Evolutionary conservation across 257 asterid genomes (phyloP), one percentile per base, ranked within the genome.

Genomic region (Solanum lycopersicoides): DNA sequence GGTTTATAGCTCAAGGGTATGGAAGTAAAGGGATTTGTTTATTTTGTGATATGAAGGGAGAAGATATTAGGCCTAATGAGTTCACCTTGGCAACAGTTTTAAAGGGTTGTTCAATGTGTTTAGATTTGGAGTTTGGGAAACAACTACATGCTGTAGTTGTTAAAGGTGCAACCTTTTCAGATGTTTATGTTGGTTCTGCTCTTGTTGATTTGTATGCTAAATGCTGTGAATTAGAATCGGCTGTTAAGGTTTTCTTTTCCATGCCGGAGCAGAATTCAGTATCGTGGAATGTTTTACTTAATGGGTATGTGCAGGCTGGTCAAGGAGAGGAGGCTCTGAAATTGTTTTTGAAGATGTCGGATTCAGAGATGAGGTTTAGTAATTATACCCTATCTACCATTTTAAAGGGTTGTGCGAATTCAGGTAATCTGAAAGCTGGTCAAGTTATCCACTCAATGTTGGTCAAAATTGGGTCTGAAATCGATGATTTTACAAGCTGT

Each of bases 221-320:
- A 89, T 92, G 95, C 79, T 95, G 94, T 50, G 93, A 96, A 72
- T 88, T 93, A 90, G 95, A 90, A 71, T 93, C 91, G 69, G 98
- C 98, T 6, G 91, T 89, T 50, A 89, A 88, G 39, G 91, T 95
- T 75, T 96, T 96, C 60, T 87, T 87, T 91, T 76, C 86, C 89
- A 92, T 96, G 94, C 97, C 99, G 5, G 91, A 92, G 89, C 93
- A 90, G 86, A 96, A 94, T 89, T 93, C 84, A 23, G 98, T 95
- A 21, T 91, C 95, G 34, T 96, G 99, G 98, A 95, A 93, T 89
- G 90, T 92, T 83, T 89, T 96, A 90, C 94, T 96, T 84, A 95
- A 94, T 87, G 99, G 98, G 82, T 93, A 94, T 94, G 98, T 98
- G 18, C 92, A 93, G 83, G 88, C 79, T 75, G 98, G 98, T 10